Evolutionary conservation across 768 basidiomycete species (phyloP), one percentile per base, ranked within the genome.

Genomic region (Suillus luteus): DNA sequence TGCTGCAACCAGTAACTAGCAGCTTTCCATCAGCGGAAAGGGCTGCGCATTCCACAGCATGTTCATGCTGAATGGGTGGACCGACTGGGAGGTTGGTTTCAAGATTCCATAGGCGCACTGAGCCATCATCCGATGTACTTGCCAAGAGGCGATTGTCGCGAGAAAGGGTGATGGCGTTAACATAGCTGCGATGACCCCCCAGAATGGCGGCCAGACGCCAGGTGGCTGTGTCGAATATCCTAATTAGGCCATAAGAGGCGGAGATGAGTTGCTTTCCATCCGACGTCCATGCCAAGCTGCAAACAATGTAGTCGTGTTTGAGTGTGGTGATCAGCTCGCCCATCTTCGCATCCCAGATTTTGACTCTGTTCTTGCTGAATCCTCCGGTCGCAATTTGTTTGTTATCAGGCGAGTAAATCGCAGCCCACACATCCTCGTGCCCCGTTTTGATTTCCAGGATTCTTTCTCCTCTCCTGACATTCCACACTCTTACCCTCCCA

Each of bases 41-140:
- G 27, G 49, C 49, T 17, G 4, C 27, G 8, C 49, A 31, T 8
- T 17, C 0, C 0, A 51, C 1, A 0, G 0, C 0, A 3, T 10
- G 3, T 51, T 51, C 1, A 4, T 27, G 49, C 49, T 31, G 27
- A 12, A 49, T 14, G 12, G 24, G 24, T 49, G 22, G 14, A 1
- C 24, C 12, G 2, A 49, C 22, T 49, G 48, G 22, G 14, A 49
- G 11, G 48, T 49, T 15, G 1, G 48, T 49, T 0, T 24, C 22
- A 12, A 49, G 22, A 49, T 49, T 49, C 48, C 48, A 48, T 12
- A 49, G 6, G 1, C 48, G 22, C 24, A 1, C 6, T 49, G 48
- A 24, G 5, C 14, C 0, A 15, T 48, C 46, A 5, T 5, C 0
- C 2, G 19, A 44, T 44, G 44, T 9, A 44, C 19, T 44, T 17